A percentile compares a stretch with the other conserved stretches of the same genome.
Evolutionary conservation across 2,329 filamentous ascomycete species (phyloP).

Genomic region (Xylaria multiplex): DNA sequence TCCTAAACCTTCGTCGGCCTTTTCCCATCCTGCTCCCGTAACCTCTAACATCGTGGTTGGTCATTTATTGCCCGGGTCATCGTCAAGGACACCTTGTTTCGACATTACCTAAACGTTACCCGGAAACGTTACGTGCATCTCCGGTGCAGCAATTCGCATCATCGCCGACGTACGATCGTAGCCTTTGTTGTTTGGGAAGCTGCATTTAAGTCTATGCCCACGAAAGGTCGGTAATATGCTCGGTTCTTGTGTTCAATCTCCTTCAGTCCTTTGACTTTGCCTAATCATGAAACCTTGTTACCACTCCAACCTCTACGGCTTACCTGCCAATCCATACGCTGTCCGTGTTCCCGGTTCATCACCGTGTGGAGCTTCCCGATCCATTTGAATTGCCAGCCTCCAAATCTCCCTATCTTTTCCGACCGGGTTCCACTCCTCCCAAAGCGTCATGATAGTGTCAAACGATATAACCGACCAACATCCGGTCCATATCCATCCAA

Average conservation of each 20-base stretch:
- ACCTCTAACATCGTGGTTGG: constrained; percentile 5
- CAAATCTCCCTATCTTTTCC: constrained; percentile 42
- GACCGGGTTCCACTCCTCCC: constrained; percentile 37
- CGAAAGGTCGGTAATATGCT: constrained; percentile 27
- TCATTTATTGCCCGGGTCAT: constrained; percentile 8
- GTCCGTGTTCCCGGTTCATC: constrained; percentile 4
- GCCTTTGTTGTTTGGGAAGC: background rate
- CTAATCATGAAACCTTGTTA: constrained; percentile 7
- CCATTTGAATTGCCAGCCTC: constrained; percentile 1
- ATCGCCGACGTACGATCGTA: constrained; percentile 10
- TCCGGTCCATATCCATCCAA: constrained; percentile 32
- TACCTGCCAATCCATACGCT: constrained; percentile 1
- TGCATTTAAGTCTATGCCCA: background rate
- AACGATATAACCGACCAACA: constrained; percentile 35
- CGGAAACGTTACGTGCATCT: background rate
- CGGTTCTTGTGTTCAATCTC: constrained; percentile 2
- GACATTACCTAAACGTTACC: constrained; percentile 1
- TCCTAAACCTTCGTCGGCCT: constrained; percentile 1
- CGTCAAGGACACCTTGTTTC: constrained; percentile 11
- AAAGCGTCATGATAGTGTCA: constrained; percentile 35
- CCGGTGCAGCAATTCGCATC: constrained; percentile 2
- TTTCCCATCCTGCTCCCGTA: background rate
- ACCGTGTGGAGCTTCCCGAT: constrained; percentile 23
- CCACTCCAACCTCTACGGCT: background rate
- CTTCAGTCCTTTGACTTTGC: constrained; percentile 5